A percentile compares a stretch with the other conserved stretches of the same genome.
phyloP scores from a whole-genome alignment of 2,329 filamentous ascomycete species.

The Exophiala oligosperma region DNA sequence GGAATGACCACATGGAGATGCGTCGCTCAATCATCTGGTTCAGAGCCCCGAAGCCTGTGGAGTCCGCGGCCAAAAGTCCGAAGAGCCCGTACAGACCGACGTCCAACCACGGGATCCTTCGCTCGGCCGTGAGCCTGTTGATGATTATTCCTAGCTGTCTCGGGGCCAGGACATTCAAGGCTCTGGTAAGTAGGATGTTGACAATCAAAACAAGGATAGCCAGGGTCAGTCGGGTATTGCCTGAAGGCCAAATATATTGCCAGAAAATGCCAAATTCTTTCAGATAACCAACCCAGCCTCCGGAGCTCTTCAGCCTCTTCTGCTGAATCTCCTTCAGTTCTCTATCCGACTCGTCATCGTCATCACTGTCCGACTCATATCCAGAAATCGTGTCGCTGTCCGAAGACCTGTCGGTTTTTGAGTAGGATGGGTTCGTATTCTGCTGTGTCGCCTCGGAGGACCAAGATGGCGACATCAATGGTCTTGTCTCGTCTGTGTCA shows the following conservation, averaged over 20 bases:
- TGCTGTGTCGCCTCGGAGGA: no score
- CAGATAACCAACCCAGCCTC: no score
- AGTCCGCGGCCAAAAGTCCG: not conserved
- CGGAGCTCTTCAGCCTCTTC: no score
- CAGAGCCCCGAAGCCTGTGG: not conserved
- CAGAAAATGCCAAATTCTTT: no score
- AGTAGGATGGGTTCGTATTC: no score
- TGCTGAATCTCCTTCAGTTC: no score
- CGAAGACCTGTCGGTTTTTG: no score
- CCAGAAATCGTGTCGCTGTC: no score
- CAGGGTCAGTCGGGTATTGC: not conserved
- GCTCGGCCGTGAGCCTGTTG: not conserved
- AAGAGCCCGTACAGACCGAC: not conserved
- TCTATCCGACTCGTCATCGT: no score
- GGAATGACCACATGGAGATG: not conserved
- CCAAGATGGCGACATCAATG: no score
- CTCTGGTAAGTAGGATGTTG: not conserved
- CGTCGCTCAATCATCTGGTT: not conserved
- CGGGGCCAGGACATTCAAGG: not conserved
- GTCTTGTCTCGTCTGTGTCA: no score
- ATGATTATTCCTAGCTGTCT: slow-evolving; percentile 1
- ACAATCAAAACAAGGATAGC: not conserved
- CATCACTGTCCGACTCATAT: no score
- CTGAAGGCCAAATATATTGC: slow-evolving; percentile 2
- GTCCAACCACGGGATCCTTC: not conserved